Evolutionary conservation across 495 filamentous ascomycete genomes (phyloP).

Genomic region (Podospora tetraspora): DNA sequence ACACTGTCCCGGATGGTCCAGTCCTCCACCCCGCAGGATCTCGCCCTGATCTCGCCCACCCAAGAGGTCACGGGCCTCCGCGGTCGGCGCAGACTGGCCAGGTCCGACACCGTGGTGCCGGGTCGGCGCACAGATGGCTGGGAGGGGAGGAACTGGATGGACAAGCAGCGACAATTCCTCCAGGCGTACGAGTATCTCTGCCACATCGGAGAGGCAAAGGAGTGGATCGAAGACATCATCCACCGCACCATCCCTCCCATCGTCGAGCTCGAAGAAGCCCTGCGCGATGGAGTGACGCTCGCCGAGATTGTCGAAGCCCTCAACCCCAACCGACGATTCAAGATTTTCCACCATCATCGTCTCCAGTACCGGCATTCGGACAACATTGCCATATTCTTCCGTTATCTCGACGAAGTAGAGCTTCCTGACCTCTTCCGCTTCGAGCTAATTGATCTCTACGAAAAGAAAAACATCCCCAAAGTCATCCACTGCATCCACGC

Average conservation of each 20-base stretch:
- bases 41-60: constrained; percentile 64
- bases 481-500: constrained; percentile 99
- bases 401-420: constrained; percentile 87
- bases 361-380: constrained; percentile 96
- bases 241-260: constrained; percentile 86
- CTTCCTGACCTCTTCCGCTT: constrained; percentile 97
- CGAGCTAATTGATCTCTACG: constrained; percentile 95
- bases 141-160: constrained; percentile 95
- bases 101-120: constrained; percentile 50
- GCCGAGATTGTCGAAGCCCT: constrained; percentile 95
- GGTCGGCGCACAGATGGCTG: constrained; percentile 56
- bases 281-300: constrained; percentile 89
- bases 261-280: constrained; percentile 89
- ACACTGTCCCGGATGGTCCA: constrained; percentile 83
- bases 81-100: constrained; percentile 76
- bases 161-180: constrained; percentile 91
- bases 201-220: constrained; percentile 98
- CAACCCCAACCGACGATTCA: constrained; percentile 63
- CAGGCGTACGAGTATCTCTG: constrained; percentile 99
- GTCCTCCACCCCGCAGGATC: constrained; percentile 66
- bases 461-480: constrained; percentile 99
- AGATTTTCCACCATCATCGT: constrained; percentile 77
- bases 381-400: constrained; percentile 92
- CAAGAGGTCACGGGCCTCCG: constrained; percentile 84
- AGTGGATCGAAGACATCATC: constrained; percentile 97